Evolutionary conservation across 2,329 filamentous ascomycete genomes (phyloP).

Genomic region (Stagonosporopsis tanaceti): DNA sequence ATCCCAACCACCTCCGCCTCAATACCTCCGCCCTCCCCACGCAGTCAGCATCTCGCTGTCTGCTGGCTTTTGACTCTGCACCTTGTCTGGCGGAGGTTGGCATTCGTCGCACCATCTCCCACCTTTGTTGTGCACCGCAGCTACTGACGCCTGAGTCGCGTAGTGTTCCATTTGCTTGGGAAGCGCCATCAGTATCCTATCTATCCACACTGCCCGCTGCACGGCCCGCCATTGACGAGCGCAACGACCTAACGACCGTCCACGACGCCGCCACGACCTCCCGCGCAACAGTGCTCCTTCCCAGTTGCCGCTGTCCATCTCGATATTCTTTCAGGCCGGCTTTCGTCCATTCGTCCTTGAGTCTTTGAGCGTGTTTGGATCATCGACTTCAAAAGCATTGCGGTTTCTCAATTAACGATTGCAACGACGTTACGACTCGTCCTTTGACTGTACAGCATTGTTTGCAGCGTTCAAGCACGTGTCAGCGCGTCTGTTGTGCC

Average conservation of each 20-base stretch:
- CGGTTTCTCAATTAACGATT: conserved; percentile 46
- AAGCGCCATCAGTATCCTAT: conserved; percentile 36
- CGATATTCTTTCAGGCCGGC: conserved; percentile 41
- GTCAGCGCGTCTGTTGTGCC: conserved; percentile 17
- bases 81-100: conserved; percentile 34
- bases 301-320: conserved; percentile 18
- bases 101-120: conserved; percentile 17
- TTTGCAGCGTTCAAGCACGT: conserved; percentile 47
- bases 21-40: conserved; percentile 48
- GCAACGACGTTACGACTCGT: conserved; percentile 53
- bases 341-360: conserved; percentile 39
- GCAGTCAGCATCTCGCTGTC: conserved; percentile 37
- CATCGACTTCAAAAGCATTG: conserved; percentile 43
- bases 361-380: conserved; percentile 42
- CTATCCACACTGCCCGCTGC: conserved; percentile 26
- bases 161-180: conserved; percentile 37
- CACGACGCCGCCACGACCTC: conserved; percentile 31
- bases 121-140: conserved; percentile 17
- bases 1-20: conserved; percentile 55
- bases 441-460: conserved; percentile 50
- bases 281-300: conserved; percentile 34
- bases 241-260: conserved; percentile 45
- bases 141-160: conserved; percentile 37
- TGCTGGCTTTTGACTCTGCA: conserved; percentile 31
- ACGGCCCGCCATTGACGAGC: conserved; percentile 43